Percentiles rank a stretch among this genome's conserved stretches.
phyloP scores from a whole-genome alignment of 805 yeast species.

The Hanseniaspora mollemarum region DNA sequence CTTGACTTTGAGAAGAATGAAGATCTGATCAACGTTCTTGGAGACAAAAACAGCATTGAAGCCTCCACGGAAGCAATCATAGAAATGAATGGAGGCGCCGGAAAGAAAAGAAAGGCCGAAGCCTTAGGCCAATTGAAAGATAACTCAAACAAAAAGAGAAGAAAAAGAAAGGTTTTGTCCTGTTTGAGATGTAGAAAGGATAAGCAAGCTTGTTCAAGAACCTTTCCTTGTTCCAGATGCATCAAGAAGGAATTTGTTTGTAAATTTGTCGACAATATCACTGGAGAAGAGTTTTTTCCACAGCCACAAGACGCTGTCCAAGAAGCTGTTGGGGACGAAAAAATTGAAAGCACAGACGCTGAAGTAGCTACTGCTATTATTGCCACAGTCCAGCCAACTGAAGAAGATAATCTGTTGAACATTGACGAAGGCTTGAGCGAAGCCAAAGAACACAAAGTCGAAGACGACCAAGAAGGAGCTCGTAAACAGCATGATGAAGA shows the following conservation, averaged over 20 bases:
- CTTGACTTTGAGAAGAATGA: neutral
- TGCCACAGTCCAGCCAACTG: neutral
- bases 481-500: neutral
- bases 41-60: conserved; percentile 1
- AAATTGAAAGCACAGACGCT: neutral
- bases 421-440: neutral
- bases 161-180: conserved; percentile 14
- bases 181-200: conserved; percentile 15
- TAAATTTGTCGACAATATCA: conserved; percentile 13
- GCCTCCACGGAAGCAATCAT: neutral
- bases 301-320: neutral
- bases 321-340: neutral
- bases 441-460: neutral
- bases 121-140: neutral
- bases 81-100: neutral
- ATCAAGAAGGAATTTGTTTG: conserved; percentile 14
- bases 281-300: conserved; percentile 9
- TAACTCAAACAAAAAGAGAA: neutral
- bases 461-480: neutral
- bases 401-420: neutral
- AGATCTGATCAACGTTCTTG: neutral
- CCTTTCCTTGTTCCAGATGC: conserved; percentile 14
- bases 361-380: neutral
- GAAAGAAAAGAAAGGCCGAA: neutral
- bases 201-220: conserved; percentile 14